These are phyloP conservation scores for Podospora sp. DNA, from an alignment of 495 filamentous ascomycete genomes.

Conservation along the genomic window DNA sequence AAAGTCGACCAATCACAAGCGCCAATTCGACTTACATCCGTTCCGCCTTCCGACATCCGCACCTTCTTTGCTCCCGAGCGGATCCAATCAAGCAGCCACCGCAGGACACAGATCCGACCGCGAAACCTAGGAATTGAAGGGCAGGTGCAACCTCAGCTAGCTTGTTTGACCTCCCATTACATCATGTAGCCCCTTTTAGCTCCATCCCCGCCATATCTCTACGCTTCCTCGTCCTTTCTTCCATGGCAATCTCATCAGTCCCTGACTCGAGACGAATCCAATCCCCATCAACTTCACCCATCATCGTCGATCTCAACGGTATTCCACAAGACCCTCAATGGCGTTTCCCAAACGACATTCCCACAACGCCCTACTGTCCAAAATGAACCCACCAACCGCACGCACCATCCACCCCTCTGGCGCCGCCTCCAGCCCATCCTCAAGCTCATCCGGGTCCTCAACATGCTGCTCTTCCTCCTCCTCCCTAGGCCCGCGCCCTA, in stretches of 20 bases:
- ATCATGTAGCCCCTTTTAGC: not conserved
- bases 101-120: not conserved
- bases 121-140: not conserved
- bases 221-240: too few relatives aligned
- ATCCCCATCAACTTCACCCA: too few relatives aligned
- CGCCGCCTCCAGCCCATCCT: not conserved
- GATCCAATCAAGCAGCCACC: constrained; percentile 13
- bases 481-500: constrained; percentile 1
- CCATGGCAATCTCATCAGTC: too few relatives aligned
- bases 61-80: not conserved
- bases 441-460: not conserved
- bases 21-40: constrained; percentile 25
- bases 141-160: not conserved
- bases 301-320: not conserved
- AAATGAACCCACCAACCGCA: not conserved
- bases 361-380: not conserved
- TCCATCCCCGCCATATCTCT: not conserved
- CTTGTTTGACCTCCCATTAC: not conserved
- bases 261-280: too few relatives aligned
- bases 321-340: too few relatives aligned
- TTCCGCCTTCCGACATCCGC: constrained; percentile 31
- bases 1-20: constrained; percentile 25
- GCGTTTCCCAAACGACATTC: not conserved
- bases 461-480: constrained; percentile 8
- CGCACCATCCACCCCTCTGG: not conserved